Percentiles rank a stretch among this genome's conserved stretches.
Conservation (phyloP, 495 filamentous ascomycete species). For the Penicillium psychrofluorescens region DNA sequence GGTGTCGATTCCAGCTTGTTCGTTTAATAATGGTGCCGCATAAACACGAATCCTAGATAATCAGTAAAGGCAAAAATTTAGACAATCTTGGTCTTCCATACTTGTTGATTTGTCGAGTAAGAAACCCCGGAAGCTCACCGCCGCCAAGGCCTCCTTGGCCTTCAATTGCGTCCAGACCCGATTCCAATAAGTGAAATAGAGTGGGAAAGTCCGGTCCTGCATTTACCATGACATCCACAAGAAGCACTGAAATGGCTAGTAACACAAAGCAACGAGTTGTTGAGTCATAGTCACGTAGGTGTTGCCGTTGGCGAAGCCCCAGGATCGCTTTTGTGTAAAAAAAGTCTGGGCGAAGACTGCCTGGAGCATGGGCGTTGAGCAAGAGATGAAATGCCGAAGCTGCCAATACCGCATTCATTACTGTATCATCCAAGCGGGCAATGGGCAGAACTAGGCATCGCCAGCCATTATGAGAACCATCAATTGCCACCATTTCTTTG, state of each 20-base stretch:
- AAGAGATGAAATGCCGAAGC: conserved; percentile 2
- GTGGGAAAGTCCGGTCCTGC: conserved; percentile 5
- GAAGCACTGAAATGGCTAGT: neutral
- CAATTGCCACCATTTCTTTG: conserved; percentile 7
- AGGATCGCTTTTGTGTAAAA: conserved; percentile 3
- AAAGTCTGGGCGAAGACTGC: neutral
- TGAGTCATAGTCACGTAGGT: neutral
- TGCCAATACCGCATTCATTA: conserved; percentile 6
- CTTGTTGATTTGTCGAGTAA: conserved; percentile 5
- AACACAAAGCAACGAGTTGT: neutral
- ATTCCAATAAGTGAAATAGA: conserved; percentile 3
- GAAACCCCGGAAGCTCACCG: conserved; percentile 1
- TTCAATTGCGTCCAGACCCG: conserved; percentile 1
- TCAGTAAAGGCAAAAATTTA: neutral
- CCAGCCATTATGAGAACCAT: conserved; percentile 8
- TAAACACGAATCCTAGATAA: conserved; percentile 5
- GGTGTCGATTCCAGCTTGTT: neutral
- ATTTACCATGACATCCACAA: conserved; percentile 4
- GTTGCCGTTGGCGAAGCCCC: neutral
- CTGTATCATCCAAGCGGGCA: conserved; percentile 1
- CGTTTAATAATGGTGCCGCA: conserved; percentile 3
- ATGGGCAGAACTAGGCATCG: conserved; percentile 7
- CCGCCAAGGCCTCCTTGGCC: neutral
- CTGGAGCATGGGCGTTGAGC: neutral
- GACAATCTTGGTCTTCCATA: neutral